A percentile compares a stretch with the other conserved stretches of the same genome.
Evolutionary conservation across 1,139 yeast genomes (phyloP).

Genomic region (Taphrina populina): DNA sequence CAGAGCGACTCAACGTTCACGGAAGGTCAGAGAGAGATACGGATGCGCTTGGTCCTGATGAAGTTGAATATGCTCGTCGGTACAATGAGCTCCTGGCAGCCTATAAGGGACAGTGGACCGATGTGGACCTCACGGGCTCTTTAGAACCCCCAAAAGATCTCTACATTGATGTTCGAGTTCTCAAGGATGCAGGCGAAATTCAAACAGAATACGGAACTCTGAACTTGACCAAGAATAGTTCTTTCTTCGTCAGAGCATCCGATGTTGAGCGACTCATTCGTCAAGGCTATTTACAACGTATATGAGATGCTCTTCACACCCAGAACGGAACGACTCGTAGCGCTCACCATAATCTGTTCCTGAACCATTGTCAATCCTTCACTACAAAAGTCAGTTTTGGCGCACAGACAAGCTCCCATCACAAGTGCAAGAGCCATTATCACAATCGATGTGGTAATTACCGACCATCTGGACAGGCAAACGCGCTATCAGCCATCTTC

Average conservation of each 20-base stretch:
- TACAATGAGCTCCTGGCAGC: conserved; percentile 72
- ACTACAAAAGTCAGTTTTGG: no score
- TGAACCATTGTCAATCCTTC: no score
- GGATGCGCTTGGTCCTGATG: conserved; percentile 60
- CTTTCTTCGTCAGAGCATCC: conserved; percentile 86
- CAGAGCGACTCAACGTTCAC: conserved; percentile 15
- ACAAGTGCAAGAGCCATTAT: no score
- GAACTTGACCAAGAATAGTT: conserved; percentile 90
- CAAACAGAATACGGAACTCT: conserved; percentile 97
- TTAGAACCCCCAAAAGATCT: conserved; percentile 87
- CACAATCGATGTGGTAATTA: no score
- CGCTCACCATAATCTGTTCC: no score
- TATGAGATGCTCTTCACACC: conserved; percentile 8
- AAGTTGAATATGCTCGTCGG: conserved; percentile 71
- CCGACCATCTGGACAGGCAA: no score
- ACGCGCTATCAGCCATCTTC: no score
- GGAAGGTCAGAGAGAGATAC: conserved; percentile 36
- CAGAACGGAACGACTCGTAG: no score
- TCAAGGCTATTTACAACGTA: conserved; percentile 68
- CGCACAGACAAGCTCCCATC: no score
- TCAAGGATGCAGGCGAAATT: conserved; percentile 93
- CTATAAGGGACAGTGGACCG: conserved; percentile 75
- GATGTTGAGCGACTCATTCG: conserved; percentile 92
- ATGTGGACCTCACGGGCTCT: conserved; percentile 84
- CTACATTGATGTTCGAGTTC: conserved; percentile 87